Evolutionary conservation across 2,329 filamentous ascomycete species (phyloP).

Genomic region (Exophiala viscosa): DNA sequence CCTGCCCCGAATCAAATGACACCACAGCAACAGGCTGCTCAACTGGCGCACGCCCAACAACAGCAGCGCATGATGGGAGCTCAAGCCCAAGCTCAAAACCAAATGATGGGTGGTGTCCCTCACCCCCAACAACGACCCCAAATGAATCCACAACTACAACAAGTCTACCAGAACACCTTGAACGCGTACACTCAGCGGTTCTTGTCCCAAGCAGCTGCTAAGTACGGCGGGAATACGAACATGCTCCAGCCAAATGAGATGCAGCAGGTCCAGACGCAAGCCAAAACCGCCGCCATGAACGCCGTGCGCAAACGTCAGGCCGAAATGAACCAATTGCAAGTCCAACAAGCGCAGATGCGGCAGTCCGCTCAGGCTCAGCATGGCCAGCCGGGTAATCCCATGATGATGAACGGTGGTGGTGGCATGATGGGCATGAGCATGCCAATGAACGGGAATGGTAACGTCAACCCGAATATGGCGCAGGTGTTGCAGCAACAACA

Average conservation of each 20-base stretch:
- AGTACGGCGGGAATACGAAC: constrained; percentile 25
- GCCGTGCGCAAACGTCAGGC: constrained; percentile 16
- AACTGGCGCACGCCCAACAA: constrained; percentile 22
- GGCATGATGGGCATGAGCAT: constrained; percentile 19
- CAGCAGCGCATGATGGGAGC: constrained; percentile 19
- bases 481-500: constrained; percentile 24
- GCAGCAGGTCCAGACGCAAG: constrained; percentile 19
- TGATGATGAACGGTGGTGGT: constrained; percentile 14
- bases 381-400: constrained; percentile 16
- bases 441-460: constrained; percentile 6
- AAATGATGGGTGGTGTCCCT: constrained; percentile 21
- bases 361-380: constrained; percentile 16
- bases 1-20: constrained; percentile 26
- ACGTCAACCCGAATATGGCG: constrained; percentile 24
- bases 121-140: constrained; percentile 21
- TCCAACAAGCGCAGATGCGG: constrained; percentile 3
- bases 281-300: constrained; percentile 14
- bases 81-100: constrained; percentile 14
- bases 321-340: constrained; percentile 11
- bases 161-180: constrained; percentile 16
- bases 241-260: constrained; percentile 22
- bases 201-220: constrained; percentile 19
- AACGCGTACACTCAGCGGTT: constrained; percentile 16
- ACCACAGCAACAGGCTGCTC: constrained; percentile 23
- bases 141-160: constrained; percentile 17